Evolutionary conservation across 345 rosid species (phyloP).

Genomic region (Mallotus nudiflorus): DNA sequence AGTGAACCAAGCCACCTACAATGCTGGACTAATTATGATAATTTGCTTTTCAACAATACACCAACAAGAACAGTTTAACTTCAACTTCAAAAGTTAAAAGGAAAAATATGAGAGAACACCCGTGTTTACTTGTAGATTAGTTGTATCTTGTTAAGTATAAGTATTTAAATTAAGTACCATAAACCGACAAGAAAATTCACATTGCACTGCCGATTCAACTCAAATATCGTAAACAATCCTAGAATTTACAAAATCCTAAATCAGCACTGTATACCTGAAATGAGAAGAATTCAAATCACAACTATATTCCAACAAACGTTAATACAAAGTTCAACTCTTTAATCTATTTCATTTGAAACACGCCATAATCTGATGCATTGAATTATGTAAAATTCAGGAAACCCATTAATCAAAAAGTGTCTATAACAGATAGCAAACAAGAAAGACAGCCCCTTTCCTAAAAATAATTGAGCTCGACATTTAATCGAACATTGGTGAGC

Average conservation of each 20-base stretch:
- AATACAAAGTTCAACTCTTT: neutral
- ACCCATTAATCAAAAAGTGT: constrained; percentile 9
- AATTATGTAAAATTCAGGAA: constrained; percentile 2
- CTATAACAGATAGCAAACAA: neutral
- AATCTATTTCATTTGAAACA: neutral
- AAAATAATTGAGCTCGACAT: neutral
- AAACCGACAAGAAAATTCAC: neutral
- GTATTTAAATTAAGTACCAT: too few relatives aligned
- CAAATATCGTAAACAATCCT: neutral
- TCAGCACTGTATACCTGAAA: neutral
- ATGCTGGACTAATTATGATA: neutral
- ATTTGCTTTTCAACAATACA: neutral
- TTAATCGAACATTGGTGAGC: neutral
- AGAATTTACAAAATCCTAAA: neutral
- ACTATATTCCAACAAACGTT: neutral
- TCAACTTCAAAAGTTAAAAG: neutral
- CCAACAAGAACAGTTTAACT: neutral
- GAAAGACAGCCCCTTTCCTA: neutral
- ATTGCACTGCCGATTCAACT: neutral
- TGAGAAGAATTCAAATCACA: neutral
- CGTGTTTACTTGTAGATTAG: neutral
- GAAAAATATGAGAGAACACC: neutral
- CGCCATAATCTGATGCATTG: constrained; percentile 3
- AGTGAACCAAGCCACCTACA: neutral
- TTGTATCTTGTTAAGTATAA: neutral